Evolutionary conservation across 2,329 filamentous ascomycete genomes (phyloP), one percentile per base, ranked within the genome.

Genomic region (Ascochyta viciae-villosae): DNA sequence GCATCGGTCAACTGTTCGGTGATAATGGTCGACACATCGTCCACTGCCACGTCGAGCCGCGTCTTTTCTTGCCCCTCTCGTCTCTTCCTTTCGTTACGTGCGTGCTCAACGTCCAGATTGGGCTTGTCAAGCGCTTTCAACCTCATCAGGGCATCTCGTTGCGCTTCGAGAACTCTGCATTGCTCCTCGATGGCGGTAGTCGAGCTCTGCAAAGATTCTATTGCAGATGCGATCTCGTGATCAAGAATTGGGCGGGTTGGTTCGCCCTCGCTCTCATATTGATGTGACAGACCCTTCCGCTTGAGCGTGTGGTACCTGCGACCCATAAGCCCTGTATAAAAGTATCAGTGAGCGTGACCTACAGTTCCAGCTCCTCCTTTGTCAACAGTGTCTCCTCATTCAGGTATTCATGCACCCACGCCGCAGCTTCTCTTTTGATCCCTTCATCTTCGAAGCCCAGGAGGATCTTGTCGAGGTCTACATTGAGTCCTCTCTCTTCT

Each of bases 141-240:
- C 31, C 80, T 80, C 57, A 87, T 74, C 48, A 90, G 71, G 9
- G 87, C 86, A 63, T 85, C 82, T 57, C 85, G 84, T 71, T 91
- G 88, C 46, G 82, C 79, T 52, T 82, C 81, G 16, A 91, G 71
- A 0, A 82, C 78, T 66, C 86, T 84, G 26, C 82, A 87, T 67
- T 91, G 88, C 71, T 83, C 83, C 58, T 84, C 80, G 26, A 91
- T 89, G 16, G 82, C 82, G 16, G 81, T 81, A 0, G 89, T 90
- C 1, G 88, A 89, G 34, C 79, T 79, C 56, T 84, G 81, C n/a
- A 92, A 78, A 49, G 88, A 84, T 3, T 83, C 80, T 45, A 89
- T 85, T 15, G 89, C 88, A 37, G 78, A 73, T 49, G 80, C 79
- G 51, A 91, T 77, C 47, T 90, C 86, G 24, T 82, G 77, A 54